These are phyloP conservation scores for Chalaropsis ovoidea DNA, from an alignment of 2,329 filamentous ascomycete genomes.

Conservation along the genomic window DNA sequence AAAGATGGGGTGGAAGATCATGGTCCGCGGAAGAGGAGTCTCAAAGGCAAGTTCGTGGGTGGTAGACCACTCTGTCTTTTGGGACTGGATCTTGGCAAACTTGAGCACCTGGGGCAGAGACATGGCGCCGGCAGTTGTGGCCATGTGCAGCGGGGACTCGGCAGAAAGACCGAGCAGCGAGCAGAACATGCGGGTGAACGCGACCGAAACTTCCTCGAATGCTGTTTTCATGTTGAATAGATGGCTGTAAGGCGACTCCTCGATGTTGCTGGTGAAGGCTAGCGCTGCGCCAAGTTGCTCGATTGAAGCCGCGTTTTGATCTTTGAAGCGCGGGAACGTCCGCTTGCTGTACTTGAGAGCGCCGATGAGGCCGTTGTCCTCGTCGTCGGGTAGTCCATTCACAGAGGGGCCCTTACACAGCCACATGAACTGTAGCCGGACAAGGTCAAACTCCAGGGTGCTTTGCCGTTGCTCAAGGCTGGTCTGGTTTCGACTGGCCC, in stretches of 20 bases:
- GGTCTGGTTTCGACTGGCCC: slow-evolving; percentile 63
- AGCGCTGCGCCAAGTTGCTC: slow-evolving; percentile 72
- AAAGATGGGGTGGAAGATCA: slow-evolving; percentile 89
- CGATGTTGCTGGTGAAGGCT: slow-evolving; percentile 65
- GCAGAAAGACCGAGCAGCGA: slow-evolving; percentile 80
- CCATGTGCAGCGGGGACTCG: slow-evolving; percentile 85
- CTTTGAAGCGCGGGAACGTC: slow-evolving; percentile 65
- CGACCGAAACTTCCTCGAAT: slow-evolving; percentile 74
- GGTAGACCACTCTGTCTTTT: slow-evolving; percentile 90
- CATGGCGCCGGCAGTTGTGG: slow-evolving; percentile 83
- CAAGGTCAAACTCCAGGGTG: slow-evolving; percentile 90
- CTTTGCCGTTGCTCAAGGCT: slow-evolving; percentile 72
- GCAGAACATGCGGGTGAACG: slow-evolving; percentile 92
- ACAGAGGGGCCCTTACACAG: slow-evolving; percentile 58
- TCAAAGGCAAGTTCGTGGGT: slow-evolving; percentile 79
- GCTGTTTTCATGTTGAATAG: slow-evolving; percentile 66
- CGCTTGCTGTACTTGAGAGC: slow-evolving; percentile 67
- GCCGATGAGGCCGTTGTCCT: slow-evolving; percentile 45
- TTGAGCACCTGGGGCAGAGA: slow-evolving; percentile 84
- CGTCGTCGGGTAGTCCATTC: slow-evolving; percentile 47
- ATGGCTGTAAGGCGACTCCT: slow-evolving; percentile 63
- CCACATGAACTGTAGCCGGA: slow-evolving; percentile 80
- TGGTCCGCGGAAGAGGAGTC: slow-evolving; percentile 48
- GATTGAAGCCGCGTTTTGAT: slow-evolving; percentile 67
- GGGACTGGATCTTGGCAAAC: slow-evolving; percentile 76